A percentile compares a stretch with the other conserved stretches of the same genome.
Evolutionary conservation across 352 stramenopile species (phyloP).

Genomic region (Pythium periplocum): DNA sequence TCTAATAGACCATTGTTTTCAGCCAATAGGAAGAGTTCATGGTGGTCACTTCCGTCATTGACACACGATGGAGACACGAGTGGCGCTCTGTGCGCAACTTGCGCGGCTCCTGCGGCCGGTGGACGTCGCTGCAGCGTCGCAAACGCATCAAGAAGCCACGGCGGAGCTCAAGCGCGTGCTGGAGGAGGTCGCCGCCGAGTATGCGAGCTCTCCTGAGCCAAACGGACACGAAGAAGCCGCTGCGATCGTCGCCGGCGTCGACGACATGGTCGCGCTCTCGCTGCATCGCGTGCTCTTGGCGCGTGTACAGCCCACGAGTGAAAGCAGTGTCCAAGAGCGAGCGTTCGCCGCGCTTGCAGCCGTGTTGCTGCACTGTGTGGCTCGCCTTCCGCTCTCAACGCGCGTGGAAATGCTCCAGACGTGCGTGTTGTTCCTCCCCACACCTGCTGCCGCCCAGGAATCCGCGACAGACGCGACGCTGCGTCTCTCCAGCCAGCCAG

Average conservation of each 20-base stretch:
- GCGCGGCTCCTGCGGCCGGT: conserved; percentile 43
- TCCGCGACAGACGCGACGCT: conserved; percentile 4
- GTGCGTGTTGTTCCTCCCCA: conserved; percentile 52
- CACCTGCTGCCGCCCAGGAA: conserved; percentile 13
- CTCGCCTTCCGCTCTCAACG: not conserved
- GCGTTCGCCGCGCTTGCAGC: conserved; percentile 24
- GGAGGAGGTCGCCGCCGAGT: not conserved
- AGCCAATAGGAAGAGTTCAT: conserved; percentile 1
- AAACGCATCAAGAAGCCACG: not conserved
- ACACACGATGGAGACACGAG: conserved; percentile 25
- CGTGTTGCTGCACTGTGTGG: conserved; percentile 28
- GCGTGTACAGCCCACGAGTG: conserved; percentile 18
- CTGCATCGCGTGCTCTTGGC: conserved; percentile 49
- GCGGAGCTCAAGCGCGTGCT: not conserved
- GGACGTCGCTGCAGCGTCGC: not conserved
- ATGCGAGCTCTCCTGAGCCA: too few species aligned
- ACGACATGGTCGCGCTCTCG: conserved; percentile 64
- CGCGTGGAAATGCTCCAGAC: conserved; percentile 35
- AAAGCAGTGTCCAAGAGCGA: conserved; percentile 22
- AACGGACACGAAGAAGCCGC: too few species aligned
- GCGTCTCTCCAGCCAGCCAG: conserved; percentile 21
- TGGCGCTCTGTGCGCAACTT: conserved; percentile 62
- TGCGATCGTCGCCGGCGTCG: conserved; percentile 25
- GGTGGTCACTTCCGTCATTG: too few species aligned
- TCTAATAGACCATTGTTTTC: not conserved